Conservation (phyloP, 306 rosid species). For the Malus orientalis region DNA sequence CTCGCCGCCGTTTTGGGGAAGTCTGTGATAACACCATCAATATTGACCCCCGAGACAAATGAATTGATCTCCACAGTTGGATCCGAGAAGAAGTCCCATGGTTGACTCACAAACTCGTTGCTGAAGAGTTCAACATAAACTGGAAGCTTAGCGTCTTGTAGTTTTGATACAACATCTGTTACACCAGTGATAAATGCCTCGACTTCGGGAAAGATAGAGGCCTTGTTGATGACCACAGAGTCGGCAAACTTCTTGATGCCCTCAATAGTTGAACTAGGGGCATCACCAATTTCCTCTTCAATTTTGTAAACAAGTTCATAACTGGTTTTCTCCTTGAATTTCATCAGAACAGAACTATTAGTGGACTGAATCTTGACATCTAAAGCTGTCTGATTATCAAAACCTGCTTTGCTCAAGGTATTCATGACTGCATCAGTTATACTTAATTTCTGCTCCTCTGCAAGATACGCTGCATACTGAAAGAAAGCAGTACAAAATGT, state of each 20-base stretch:
- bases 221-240: constrained; percentile 58
- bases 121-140: constrained; percentile 73
- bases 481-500: constrained; percentile 2
- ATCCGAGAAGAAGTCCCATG: constrained; percentile 94
- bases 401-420: constrained; percentile 63
- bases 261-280: constrained; percentile 26
- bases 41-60: constrained; percentile 20
- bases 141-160: constrained; percentile 42
- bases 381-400: constrained; percentile 38
- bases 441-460: constrained; percentile 33
- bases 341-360: constrained; percentile 57
- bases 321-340: constrained; percentile 45
- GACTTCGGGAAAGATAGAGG: constrained; percentile 38
- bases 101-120: constrained; percentile 86
- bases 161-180: constrained; percentile 32
- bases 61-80: constrained; percentile 78
- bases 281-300: constrained; percentile 45
- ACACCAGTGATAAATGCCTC: constrained; percentile 6
- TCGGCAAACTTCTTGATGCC: constrained; percentile 64
- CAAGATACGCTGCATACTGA: constrained; percentile 87
- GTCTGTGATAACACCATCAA: constrained; percentile 71
- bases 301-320: constrained; percentile 67
- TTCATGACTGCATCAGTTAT: constrained; percentile 45
- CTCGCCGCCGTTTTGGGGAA: constrained; percentile 74
- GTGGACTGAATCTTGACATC: constrained; percentile 73